Conservation (phyloP, 2,329 filamentous ascomycete genomes). For the Beauveria sp. region DNA sequence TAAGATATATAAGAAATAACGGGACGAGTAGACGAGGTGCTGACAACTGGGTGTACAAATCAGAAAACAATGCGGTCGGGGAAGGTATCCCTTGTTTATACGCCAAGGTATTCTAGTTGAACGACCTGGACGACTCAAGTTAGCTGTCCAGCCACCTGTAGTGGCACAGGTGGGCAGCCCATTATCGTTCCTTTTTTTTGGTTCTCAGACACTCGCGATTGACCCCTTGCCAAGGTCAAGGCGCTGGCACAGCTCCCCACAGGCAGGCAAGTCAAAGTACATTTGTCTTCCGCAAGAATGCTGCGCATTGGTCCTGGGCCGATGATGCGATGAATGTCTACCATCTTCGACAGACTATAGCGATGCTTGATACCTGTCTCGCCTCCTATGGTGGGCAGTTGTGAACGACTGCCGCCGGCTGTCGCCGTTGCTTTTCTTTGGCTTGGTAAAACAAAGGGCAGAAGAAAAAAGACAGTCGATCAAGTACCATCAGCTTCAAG, state of each 20-base stretch:
- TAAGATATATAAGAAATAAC: neutral
- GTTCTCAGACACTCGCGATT: constrained; percentile 12
- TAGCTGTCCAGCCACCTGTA: constrained; percentile 1
- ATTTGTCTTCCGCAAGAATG: neutral
- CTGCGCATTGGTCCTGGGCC: neutral
- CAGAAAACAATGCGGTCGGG: neutral
- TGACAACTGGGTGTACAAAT: neutral
- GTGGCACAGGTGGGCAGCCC: neutral
- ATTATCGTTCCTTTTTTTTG: constrained; percentile 10
- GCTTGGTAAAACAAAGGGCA: neutral
- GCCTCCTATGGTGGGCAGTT: neutral
- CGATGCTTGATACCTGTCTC: neutral
- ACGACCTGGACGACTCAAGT: neutral
- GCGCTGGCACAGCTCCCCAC: neutral
- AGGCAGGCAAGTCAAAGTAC: neutral
- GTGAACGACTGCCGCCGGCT: neutral
- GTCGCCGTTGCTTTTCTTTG: neutral
- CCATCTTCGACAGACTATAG: neutral
- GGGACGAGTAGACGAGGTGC: neutral
- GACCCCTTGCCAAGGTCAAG: constrained; percentile 13
- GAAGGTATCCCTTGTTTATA: constrained; percentile 8
- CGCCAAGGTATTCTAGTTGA: neutral
- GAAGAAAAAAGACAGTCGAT: neutral
- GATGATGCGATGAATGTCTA: neutral
- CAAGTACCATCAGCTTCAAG: neutral